Evolutionary conservation across 805 yeast species (phyloP), one percentile per base, ranked within the genome.

Genomic region (Lipomyces japonicus): DNA sequence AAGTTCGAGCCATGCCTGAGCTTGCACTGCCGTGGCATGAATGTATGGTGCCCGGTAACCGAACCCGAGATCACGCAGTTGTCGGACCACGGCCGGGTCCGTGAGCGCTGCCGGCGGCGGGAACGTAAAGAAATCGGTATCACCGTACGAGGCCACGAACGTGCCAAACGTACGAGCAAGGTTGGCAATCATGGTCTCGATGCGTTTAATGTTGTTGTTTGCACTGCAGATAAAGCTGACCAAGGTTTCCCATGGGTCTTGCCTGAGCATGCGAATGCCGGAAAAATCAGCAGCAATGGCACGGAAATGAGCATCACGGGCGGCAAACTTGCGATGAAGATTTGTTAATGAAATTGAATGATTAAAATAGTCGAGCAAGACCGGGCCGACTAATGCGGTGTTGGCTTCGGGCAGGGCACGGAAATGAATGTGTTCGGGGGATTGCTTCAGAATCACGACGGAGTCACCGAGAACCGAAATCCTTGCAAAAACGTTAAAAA

Each of bases 231-330:
- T 93, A 58, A 91, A 93, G 1, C 93, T 85, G 18, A 91, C 71
- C 39, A 89, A 71, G 38, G 91, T 88, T 60, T 93, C 98, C 97
- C 97, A 93, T 0, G 98, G 97, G 57, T 91, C 96, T 66, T 93
- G 97, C 32, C 90, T 75, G 24, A 93, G 74, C 55, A 91, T 87
- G 26, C 98, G 71, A 18, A 91, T 81, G 0, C 97, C 97, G 3
- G 72, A 72, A 48, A 80, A 79, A 12, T 45, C 54, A 31, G 42
- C 44, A 2, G 48, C 36, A 39, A 64, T 64, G 12, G 55, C 64
- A 65, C 67, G 40, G 61, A 81, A 83, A 19, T 71, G 66, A 18
- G 71, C 43, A 63, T 88, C 95, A 18, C 68, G 74, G 0, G 55
- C 49, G 2, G 74, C 58, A 96, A 97, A 90, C 18, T 75, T 71